Evolutionary conservation across 768 basidiomycete genomes (phyloP).

Genomic region (Tylopilus sp.): DNA sequence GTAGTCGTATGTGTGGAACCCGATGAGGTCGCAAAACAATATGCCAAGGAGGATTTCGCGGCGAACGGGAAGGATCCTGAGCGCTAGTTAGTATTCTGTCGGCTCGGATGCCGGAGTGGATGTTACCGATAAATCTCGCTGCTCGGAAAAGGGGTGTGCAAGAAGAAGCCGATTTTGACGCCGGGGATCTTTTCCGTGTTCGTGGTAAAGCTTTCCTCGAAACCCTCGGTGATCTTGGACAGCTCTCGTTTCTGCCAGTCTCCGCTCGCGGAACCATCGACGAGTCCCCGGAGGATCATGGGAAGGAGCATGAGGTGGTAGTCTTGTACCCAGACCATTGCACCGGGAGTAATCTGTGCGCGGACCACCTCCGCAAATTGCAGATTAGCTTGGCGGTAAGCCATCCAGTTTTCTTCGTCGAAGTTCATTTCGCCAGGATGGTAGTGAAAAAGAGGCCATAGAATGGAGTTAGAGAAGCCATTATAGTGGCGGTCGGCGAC

Average conservation of each 20-base stretch:
- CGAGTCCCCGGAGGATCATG: slow-evolving; percentile 85
- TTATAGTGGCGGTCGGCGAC: slow-evolving; percentile 98
- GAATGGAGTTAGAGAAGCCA: slow-evolving; percentile 98
- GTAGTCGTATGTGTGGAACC: slow-evolving; percentile 99
- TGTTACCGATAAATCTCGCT: slow-evolving; percentile 94
- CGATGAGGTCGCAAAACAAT: slow-evolving; percentile 94
- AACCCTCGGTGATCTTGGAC: slow-evolving; percentile 67
- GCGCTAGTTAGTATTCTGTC: neutral
- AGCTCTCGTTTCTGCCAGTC: slow-evolving; percentile 60
- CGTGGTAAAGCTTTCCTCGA: slow-evolving; percentile 45
- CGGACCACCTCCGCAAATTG: slow-evolving; percentile 89
- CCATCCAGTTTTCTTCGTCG: slow-evolving; percentile 97
- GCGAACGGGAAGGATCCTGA: slow-evolving; percentile 92
- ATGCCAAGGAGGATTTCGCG: slow-evolving; percentile 97
- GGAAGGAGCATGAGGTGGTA: slow-evolving; percentile 98
- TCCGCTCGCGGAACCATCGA: slow-evolving; percentile 65
- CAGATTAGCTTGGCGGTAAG: slow-evolving; percentile 95
- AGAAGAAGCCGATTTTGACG: slow-evolving; percentile 97
- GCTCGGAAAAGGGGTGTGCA: slow-evolving; percentile 97
- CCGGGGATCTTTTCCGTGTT: slow-evolving; percentile 45
- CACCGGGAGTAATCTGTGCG: slow-evolving; percentile 72
- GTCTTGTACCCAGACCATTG: slow-evolving; percentile 99
- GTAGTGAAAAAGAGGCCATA: slow-evolving; percentile 99
- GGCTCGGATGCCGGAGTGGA: slow-evolving; percentile 14
- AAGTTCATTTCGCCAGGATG: slow-evolving; percentile 99